Conservation (phyloP, 768 basidiomycete genomes). For the Suillus sp. region DNA sequence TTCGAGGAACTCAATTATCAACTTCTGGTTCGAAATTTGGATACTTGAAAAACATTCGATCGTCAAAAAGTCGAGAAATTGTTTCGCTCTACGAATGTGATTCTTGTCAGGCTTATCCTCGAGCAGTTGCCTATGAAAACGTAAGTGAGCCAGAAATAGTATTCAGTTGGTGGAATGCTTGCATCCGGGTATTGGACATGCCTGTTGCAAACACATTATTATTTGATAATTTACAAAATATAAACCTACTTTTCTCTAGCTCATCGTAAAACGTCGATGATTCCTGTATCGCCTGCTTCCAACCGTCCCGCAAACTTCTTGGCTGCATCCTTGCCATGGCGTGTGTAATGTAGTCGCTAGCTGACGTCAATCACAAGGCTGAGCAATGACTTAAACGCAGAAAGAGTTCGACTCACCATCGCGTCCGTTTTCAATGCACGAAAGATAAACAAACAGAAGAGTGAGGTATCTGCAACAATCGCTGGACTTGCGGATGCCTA, state of each 20-base stretch:
- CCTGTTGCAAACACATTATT: not conserved
- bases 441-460: constrained; percentile 27
- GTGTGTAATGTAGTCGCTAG: not conserved
- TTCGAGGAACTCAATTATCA: not conserved
- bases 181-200: constrained; percentile 1
- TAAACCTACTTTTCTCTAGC: constrained; percentile 2
- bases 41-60: constrained; percentile 6
- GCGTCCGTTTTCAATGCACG: constrained; percentile 22
- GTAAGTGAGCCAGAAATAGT: not conserved
- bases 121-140: not conserved
- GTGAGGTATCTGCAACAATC: constrained; percentile 35
- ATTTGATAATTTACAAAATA: not conserved
- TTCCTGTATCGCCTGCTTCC: constrained; percentile 5
- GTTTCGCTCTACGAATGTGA: constrained; percentile 9
- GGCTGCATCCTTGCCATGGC: constrained; percentile 7
- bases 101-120: not conserved
- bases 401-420: constrained; percentile 20
- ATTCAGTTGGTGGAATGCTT: not conserved
- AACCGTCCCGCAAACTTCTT: constrained; percentile 4
- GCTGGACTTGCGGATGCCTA: constrained; percentile 29
- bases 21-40: constrained; percentile 7
- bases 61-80: constrained; percentile 12
- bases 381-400: not conserved
- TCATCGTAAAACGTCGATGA: not conserved
- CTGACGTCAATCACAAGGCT: not conserved